These are phyloP conservation scores for Fusarium pseudoanthophilum DNA, from an alignment of 2,329 filamentous ascomycete genomes.

Conservation along the genomic window DNA sequence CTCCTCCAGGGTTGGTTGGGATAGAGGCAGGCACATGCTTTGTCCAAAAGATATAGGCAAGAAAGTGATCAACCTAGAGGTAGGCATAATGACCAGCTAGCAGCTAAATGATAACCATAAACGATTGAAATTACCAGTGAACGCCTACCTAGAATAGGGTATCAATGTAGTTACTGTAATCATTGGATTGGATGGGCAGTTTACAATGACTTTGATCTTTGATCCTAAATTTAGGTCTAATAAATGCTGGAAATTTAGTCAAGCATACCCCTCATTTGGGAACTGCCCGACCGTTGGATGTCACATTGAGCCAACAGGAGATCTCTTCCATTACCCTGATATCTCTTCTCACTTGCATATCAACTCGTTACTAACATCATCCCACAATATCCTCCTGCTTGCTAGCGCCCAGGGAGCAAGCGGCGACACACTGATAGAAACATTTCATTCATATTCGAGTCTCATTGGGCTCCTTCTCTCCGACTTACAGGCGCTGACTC, in stretches of 20 bases:
- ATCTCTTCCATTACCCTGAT: background rate
- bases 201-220: background rate
- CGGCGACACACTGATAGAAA: constrained; percentile 14
- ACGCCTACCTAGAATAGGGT: background rate
- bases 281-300: constrained; percentile 18
- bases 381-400: constrained; percentile 7
- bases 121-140: background rate
- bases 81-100: background rate
- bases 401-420: constrained; percentile 31
- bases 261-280: constrained; percentile 33
- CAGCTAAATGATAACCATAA: background rate
- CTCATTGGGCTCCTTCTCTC: constrained; percentile 29
- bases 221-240: constrained; percentile 22
- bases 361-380: constrained; percentile 8
- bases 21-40: background rate
- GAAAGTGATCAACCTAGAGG: background rate
- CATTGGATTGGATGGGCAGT: background rate
- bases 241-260: constrained; percentile 12
- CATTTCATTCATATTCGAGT: constrained; percentile 11
- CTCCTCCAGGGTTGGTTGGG: constrained; percentile 16
- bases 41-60: background rate
- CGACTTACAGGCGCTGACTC: constrained; percentile 48
- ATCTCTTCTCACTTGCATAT: constrained; percentile 17
- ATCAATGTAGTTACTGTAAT: background rate
- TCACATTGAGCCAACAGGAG: constrained; percentile 23